A percentile compares a stretch with the other conserved stretches of the same genome.
phyloP scores from a whole-genome alignment of 2,329 filamentous ascomycete genomes.

The Aspergillus japonicus region DNA sequence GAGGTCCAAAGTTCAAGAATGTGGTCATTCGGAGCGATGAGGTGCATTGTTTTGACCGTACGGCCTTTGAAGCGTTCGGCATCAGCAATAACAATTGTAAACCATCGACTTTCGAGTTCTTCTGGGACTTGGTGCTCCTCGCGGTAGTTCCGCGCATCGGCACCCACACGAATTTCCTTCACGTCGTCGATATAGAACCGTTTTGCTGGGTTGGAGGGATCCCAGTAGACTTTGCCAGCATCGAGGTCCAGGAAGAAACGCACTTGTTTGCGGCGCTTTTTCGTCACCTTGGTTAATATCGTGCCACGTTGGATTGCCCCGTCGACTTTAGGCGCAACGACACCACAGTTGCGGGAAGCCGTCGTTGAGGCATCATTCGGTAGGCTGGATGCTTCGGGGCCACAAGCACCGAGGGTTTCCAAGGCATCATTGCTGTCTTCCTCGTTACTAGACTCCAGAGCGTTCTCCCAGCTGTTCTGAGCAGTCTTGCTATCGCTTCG shows the following conservation, averaged over 20 bases:
- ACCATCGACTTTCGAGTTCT: slow-evolving; percentile 70
- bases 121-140: slow-evolving; percentile 74
- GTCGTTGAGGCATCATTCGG: slow-evolving; percentile 38
- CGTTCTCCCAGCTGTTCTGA: slow-evolving; percentile 51
- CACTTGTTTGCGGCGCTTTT: slow-evolving; percentile 72
- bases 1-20: slow-evolving; percentile 77
- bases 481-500: slow-evolving; percentile 87
- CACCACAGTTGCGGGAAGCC: slow-evolving; percentile 36
- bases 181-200: slow-evolving; percentile 94
- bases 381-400: slow-evolving; percentile 41
- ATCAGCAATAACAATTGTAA: slow-evolving; percentile 84
- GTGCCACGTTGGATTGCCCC: slow-evolving; percentile 76
- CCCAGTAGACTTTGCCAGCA: slow-evolving; percentile 85
- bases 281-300: slow-evolving; percentile 76
- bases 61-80: slow-evolving; percentile 73
- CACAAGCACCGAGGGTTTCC: slow-evolving; percentile 43
- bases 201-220: slow-evolving; percentile 73
- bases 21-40: slow-evolving; percentile 73
- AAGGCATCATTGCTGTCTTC: slow-evolving; percentile 47
- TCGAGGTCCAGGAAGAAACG: slow-evolving; percentile 77
- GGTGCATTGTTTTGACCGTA: slow-evolving; percentile 74
- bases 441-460: slow-evolving; percentile 42
- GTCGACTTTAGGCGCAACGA: slow-evolving; percentile 68
- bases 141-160: slow-evolving; percentile 83
- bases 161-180: slow-evolving; percentile 79